Base-by-base conservation (phyloP, 768 basidiomycete genomes). In the Macrolepiota albuminosa region DNA sequence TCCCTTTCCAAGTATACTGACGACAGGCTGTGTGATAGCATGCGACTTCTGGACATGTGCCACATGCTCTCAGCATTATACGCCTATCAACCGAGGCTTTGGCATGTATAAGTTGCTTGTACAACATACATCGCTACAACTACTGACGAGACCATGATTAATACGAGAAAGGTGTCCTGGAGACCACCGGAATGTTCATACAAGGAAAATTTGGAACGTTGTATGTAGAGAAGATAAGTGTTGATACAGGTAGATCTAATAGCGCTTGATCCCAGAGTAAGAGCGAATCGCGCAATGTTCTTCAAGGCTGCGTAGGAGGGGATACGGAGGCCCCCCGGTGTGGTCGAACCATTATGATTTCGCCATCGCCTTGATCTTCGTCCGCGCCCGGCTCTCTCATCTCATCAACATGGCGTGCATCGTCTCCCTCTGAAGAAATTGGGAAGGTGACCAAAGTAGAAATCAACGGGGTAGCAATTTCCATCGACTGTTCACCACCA, bases 401-500 rank as follows among this genome's bases (percentile, higher is more conserved):
- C 8, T 51, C 39, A 37, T n/a, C 29, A 43, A 7, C 3, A 24
- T 29, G 29, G n/a, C 26, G 46, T 49, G 21, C 31, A 29, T 51
- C 40, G 16, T 50, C 36, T 39, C n/a, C 54, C 4, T 33, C 54
- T 0, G 34, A 11, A 26, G 31, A 14, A 10, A 46, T 31, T 18
- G 56, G 56, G 18, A 63, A 56, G 16, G 39, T 54, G 16, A 60
- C n/a, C 11, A 58, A 26, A 13, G 48, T 21, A 33, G 63, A 50
- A 2, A 63, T 43, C 24, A 62, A 52, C 3, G 65, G 65, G 6
- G 65, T 66, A n/a, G 57, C 54, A 18, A 66, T 61, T 13, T 66
- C 65, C 65, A 66, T 66, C 3, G 65, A 66, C 39, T 54, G 58
- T 57, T 66, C 65, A 11, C 64, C 64, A 26, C 54, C 64, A 7